phyloP scores from a whole-genome alignment of 169 alveolate genomes.

The Perkinsus chesapeaki region DNA sequence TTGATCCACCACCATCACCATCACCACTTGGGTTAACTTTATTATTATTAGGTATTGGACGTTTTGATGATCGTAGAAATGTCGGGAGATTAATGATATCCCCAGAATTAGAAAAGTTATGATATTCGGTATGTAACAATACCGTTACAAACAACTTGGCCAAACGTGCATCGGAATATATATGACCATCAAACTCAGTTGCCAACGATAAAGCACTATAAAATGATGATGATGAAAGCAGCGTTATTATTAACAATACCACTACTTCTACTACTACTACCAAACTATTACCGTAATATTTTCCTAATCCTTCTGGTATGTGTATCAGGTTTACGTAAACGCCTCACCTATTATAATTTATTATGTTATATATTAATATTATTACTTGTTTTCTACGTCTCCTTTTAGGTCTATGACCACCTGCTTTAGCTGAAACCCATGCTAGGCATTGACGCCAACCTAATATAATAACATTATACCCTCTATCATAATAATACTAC shows the following conservation, averaged over 20 bases:
- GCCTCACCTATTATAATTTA: neutral
- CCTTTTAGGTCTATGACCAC: neutral
- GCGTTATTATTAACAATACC: neutral
- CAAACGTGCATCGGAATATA: neutral
- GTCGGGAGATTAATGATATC: neutral
- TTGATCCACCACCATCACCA: too few species aligned
- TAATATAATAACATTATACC: neutral
- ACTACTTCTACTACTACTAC: neutral
- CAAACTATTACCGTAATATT: neutral
- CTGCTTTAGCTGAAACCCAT: neutral
- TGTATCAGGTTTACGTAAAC: neutral
- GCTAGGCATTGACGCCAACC: neutral
- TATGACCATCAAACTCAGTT: neutral
- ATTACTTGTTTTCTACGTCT: neutral
- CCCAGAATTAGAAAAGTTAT: neutral
- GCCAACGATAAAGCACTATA: neutral
- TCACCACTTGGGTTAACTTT: too few species aligned
- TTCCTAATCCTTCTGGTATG: neutral
- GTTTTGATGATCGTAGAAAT: neutral
- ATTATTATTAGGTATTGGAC: neutral
- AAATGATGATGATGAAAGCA: neutral
- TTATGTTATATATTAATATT: neutral
- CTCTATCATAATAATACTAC: neutral
- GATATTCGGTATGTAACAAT: neutral
- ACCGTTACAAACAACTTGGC: neutral